Evolutionary conservation across 768 basidiomycete genomes (phyloP), one percentile per base, ranked within the genome.

Genomic region (Podaxis sp.): DNA sequence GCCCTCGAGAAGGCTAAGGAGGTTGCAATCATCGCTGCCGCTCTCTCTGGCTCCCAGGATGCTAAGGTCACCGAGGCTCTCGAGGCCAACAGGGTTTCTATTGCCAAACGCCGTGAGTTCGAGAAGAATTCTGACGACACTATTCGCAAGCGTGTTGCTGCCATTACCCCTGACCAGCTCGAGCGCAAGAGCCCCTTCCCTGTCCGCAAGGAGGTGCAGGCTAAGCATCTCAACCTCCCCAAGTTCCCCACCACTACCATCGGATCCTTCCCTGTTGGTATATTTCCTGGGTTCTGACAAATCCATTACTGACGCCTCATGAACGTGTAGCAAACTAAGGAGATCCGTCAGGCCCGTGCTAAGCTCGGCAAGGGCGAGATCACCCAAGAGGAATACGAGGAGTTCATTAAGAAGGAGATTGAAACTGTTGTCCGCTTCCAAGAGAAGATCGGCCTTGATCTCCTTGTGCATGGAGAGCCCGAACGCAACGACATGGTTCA

Each of bases 401-500:
- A 93, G 67, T 99, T 99, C 83, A 96, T 99, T 82, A 90, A 96
- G 84, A 93, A 95, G 81, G 97, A 99, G 80, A 92, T 99, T 70
- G 86, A 96, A 80, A 76, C 76, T 59, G 95, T 95, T 65, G 96
- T 99, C 69, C 84, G 87, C 67, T 96, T 99, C 93, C 97, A 99
- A 78, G 96, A 99, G 84, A 88, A 86, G 77, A 85, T 95, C 68
- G 96, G 93, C 68, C 88, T 99, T 69, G 97, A 99, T 78, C 85
- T 99, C 63, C 85, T 99, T 70, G 97, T 99, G 65, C 97, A 99
- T 77, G 97, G 97, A 72, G 97, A 99, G 78, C 92, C 96, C 58
- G 96, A 99, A 83, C 88, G 96, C 71, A 98, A 98, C 76, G 96
- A 98, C 85, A 99, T 99, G 96, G 96, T 97, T 66, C 96, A 99